These are phyloP conservation scores for Pyrenochaeta sp. DNA, from an alignment of 2,329 filamentous ascomycete species.

Conservation along the genomic window DNA sequence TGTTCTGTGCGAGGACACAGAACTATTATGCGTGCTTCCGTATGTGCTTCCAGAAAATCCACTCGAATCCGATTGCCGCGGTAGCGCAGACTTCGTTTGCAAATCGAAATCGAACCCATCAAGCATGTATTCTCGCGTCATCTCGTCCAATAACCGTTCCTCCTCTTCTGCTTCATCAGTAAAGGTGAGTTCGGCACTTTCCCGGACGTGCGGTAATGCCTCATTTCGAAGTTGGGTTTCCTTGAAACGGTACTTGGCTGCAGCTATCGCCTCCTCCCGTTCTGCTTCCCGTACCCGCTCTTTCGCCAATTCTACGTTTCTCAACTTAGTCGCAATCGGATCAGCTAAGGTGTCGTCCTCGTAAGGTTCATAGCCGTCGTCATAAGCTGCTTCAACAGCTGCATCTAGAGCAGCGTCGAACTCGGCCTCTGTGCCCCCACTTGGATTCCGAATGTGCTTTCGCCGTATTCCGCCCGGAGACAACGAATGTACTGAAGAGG, in stretches of 20 bases:
- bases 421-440: slow-evolving; percentile 82
- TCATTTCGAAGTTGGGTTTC: slow-evolving; percentile 56
- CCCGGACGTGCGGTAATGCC: slow-evolving; percentile 51
- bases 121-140: slow-evolving; percentile 82
- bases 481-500: slow-evolving; percentile 82
- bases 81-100: slow-evolving; percentile 71
- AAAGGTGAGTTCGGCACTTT: slow-evolving; percentile 47
- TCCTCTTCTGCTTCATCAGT: slow-evolving; percentile 58
- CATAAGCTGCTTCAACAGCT: slow-evolving; percentile 94
- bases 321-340: slow-evolving; percentile 49
- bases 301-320: slow-evolving; percentile 77
- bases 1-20: slow-evolving; percentile 75
- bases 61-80: slow-evolving; percentile 84
- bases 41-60: slow-evolving; percentile 79
- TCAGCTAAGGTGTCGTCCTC: slow-evolving; percentile 51
- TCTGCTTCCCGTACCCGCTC: slow-evolving; percentile 78
- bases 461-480: slow-evolving; percentile 75
- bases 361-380: slow-evolving; percentile 85
- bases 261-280: slow-evolving; percentile 69
- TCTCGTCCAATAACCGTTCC: slow-evolving; percentile 75
- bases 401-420: slow-evolving; percentile 95
- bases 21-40: slow-evolving; percentile 82
- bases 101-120: slow-evolving; percentile 82
- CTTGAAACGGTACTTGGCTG: slow-evolving; percentile 68
- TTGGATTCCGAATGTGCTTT: slow-evolving; percentile 73